Base-by-base conservation (phyloP, 768 basidiomycete species). In the Suillus subalutaceus region DNA sequence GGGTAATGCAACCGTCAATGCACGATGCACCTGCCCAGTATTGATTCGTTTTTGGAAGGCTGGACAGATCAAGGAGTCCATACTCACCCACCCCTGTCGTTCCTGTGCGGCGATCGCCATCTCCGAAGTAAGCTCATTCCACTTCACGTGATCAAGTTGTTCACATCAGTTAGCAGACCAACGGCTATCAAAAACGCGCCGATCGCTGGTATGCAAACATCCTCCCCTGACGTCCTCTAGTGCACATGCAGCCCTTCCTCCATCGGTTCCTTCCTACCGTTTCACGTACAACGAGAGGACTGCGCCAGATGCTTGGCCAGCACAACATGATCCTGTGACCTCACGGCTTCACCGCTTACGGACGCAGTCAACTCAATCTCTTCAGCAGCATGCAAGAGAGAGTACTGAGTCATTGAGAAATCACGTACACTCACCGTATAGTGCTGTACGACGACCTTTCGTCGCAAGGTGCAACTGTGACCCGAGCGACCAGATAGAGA, bases 101-200 rank as follows among this genome's bases (percentile, higher is more conserved):
- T 43, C 59, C 18, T 13, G 16, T 60, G 18, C 43, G 59, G 12
- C 59, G 59, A 30, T 60, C 59, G 6, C 59, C 59, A 60, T 60
- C 59, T 43, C 59, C 59, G 1, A 60, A 60, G 59, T 60, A 43
- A 60, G 59, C 3, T 20, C 32, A 56, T 18, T 43, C 59, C 6
- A 32, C 59, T 43, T 10, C 59, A 60, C 18, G 59, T 30, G 40
- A 60, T 43, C 18, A 26, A 40, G 38, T 26, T 7, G 4, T 40
- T 38, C 23, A 30, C 18, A 10, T 41, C 16, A 9, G 10, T 43
- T 43, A 20, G 12, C 41, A 60, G 40, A 60, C 59, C 59, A 30
- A 4, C 18, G 26, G 18, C n/a, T 60, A 20, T 4, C 6, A n/a
- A 43, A 8, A 32, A 3, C 26, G 20, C 59, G 30, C 26, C 40